Evolutionary conservation across 305 asterid species (phyloP).

Genomic region (Solanum hybrid): DNA sequence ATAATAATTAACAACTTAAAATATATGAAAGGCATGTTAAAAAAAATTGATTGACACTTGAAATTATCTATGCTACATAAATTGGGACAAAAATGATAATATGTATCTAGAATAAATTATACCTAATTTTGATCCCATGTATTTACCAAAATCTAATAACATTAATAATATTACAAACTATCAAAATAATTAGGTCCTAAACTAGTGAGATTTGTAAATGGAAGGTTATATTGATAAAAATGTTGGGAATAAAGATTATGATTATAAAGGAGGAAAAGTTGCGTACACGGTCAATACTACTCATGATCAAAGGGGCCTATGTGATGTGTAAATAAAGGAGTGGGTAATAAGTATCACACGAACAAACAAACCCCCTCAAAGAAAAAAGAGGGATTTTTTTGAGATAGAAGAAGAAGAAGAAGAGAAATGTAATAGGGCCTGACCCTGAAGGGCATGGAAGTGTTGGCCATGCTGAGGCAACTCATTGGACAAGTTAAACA

Average conservation of each 20-base stretch:
- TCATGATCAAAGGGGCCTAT: constrained; percentile 23
- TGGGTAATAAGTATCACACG: constrained; percentile 24
- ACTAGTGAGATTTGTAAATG: not conserved
- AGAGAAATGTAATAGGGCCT: constrained; percentile 9
- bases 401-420: not conserved
- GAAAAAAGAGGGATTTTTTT: not conserved
- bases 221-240: constrained; percentile 22
- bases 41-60: not conserved
- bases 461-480: constrained; percentile 84
- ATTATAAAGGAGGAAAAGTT: constrained; percentile 16
- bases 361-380: not conserved
- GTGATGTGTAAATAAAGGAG: constrained; percentile 39
- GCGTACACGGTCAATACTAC: constrained; percentile 58
- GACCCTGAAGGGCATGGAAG: constrained; percentile 37
- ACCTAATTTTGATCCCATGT: not conserved
- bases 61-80: not conserved
- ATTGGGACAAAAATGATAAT: no score
- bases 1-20: no score
- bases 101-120: no score
- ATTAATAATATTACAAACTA: not conserved
- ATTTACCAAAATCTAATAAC: no score
- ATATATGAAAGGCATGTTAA: not conserved
- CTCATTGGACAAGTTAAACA: constrained; percentile 75
- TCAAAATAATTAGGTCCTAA: not conserved
- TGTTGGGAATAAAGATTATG: not conserved